Conservation (phyloP, 164 flowering plant genomes). For the Stephania yunnanensis region DNA sequence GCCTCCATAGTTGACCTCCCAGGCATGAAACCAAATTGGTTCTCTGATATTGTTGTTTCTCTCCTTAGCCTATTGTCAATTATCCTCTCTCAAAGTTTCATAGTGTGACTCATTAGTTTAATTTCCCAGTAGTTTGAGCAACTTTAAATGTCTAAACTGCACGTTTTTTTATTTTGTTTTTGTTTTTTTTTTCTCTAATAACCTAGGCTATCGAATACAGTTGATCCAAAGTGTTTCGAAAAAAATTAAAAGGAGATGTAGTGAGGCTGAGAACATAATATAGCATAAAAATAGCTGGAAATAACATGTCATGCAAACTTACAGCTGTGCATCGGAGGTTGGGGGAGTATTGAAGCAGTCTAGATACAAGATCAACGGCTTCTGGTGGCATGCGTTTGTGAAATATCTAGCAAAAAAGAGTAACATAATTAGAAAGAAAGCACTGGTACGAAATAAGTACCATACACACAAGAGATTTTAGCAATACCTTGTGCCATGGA, state of each 20-base stretch:
- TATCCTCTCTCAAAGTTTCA: too few species aligned
- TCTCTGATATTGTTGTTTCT: too few species aligned
- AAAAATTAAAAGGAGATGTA: neutral
- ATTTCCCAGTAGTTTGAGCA: too few species aligned
- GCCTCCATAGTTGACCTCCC: too few species aligned
- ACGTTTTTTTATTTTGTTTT: neutral
- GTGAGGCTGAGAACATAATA: neutral
- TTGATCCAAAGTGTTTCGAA: neutral
- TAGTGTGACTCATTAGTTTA: too few species aligned
- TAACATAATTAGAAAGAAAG: neutral
- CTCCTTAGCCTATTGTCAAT: too few species aligned
- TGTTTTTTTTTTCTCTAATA: neutral
- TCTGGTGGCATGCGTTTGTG: slow-evolving; percentile 66
- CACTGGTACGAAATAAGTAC: neutral
- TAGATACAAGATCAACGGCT: slow-evolving; percentile 59
- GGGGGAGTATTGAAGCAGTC: slow-evolving; percentile 55
- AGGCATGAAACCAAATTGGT: too few species aligned
- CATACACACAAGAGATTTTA: neutral
- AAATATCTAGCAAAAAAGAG: slow-evolving; percentile 33
- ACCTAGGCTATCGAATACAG: neutral
- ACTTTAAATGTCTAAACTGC: too few species aligned
- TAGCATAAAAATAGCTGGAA: slow-evolving; percentile 3
- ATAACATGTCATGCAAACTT: slow-evolving; percentile 19
- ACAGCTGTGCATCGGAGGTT: slow-evolving; percentile 57
- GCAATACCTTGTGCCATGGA: slow-evolving; percentile 66